Percentiles rank a stretch among this genome's conserved stretches.
Evolutionary conservation across 1,139 yeast species (phyloP).

Genomic region (Dujonia santamariae): DNA sequence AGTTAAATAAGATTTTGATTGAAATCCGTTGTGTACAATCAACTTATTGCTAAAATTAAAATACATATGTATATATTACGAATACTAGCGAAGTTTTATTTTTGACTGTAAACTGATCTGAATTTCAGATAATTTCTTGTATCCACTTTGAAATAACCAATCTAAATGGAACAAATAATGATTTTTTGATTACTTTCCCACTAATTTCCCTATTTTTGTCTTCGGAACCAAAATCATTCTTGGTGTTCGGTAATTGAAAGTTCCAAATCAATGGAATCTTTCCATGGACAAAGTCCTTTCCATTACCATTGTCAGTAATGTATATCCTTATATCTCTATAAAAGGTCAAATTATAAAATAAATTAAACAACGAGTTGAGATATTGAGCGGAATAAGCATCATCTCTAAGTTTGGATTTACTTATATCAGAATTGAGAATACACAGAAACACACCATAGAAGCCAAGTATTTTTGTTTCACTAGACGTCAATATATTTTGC

Average conservation of each 20-base stretch:
- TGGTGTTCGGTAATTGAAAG: neutral
- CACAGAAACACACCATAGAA: slow-evolving; percentile 13
- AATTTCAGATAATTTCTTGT: slow-evolving; percentile 1
- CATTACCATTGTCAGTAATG: slow-evolving; percentile 2
- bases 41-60: neutral
- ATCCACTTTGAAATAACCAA: slow-evolving; percentile 13
- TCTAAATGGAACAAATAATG: slow-evolving; percentile 9
- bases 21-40: slow-evolving; percentile 15
- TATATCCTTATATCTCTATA: slow-evolving; percentile 7
- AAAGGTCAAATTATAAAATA: slow-evolving; percentile 9
- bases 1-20: slow-evolving; percentile 15
- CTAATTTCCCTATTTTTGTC: neutral
- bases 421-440: slow-evolving; percentile 5
- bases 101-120: neutral
- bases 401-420: too few relatives aligned
- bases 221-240: neutral
- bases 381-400: slow-evolving; percentile 7
- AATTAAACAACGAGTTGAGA: slow-evolving; percentile 10
- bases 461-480: slow-evolving; percentile 3
- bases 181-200: neutral
- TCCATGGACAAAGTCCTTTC: neutral
- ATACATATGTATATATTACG: neutral
- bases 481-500: neutral
- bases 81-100: slow-evolving; percentile 9
- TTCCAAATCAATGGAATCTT: neutral